These are phyloP conservation scores for Canavalia ensiformis DNA, from an alignment of 306 rosid genomes.

Conservation along the genomic window DNA sequence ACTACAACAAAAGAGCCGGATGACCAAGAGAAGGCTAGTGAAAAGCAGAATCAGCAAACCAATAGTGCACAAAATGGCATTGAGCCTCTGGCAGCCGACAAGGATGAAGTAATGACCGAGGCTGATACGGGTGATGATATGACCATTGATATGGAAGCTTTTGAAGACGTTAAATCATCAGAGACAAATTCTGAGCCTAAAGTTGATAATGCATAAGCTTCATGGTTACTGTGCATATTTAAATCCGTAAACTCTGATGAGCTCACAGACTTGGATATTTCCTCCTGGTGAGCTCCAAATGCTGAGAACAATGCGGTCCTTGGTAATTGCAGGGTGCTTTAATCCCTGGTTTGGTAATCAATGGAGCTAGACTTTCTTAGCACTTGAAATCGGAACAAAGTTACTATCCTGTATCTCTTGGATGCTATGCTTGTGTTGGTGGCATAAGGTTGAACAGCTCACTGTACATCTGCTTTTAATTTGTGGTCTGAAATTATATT, in stretches of 20 bases:
- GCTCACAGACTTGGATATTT: slow-evolving; percentile 38
- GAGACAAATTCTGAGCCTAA: slow-evolving; percentile 63
- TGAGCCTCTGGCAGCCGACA: slow-evolving; percentile 64
- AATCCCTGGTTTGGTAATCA: slow-evolving; percentile 39
- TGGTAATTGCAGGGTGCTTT: slow-evolving; percentile 38
- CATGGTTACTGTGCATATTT: slow-evolving; percentile 24
- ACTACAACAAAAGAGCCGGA: slow-evolving; percentile 52
- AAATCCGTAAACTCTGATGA: slow-evolving; percentile 36
- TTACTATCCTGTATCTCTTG: slow-evolving; percentile 32
- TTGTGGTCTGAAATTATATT: slow-evolving; percentile 4
- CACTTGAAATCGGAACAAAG: slow-evolving; percentile 25
- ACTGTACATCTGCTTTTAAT: slow-evolving; percentile 35
- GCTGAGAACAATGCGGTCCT: slow-evolving; percentile 20
- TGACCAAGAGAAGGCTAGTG: slow-evolving; percentile 57
- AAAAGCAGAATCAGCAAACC: slow-evolving; percentile 60
- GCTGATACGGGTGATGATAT: slow-evolving; percentile 71
- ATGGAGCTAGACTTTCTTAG: slow-evolving; percentile 28
- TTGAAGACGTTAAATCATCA: slow-evolving; percentile 68
- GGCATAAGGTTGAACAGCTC: slow-evolving; percentile 37
- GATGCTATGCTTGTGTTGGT: slow-evolving; percentile 43
- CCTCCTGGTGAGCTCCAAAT: slow-evolving; percentile 26
- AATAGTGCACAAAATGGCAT: slow-evolving; percentile 66
- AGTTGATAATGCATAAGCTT: slow-evolving; percentile 59
- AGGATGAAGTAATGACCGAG: slow-evolving; percentile 82
- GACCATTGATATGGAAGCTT: slow-evolving; percentile 78